Evolutionary conservation across 805 yeast genomes (phyloP).

Genomic region (Metschnikowia kofuensis): DNA sequence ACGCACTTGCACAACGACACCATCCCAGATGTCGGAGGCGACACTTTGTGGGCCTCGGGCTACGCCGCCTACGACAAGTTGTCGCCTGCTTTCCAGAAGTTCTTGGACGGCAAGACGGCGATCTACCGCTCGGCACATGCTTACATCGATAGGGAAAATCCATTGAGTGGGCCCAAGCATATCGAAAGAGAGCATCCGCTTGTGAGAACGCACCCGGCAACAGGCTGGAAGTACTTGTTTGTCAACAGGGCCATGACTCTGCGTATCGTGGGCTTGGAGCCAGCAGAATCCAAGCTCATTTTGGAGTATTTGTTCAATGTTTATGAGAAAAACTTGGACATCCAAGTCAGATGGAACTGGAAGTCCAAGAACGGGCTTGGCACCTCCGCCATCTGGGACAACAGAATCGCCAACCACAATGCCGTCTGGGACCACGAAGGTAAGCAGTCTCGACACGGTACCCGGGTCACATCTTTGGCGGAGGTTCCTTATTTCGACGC

Average conservation of each 20-base stretch:
- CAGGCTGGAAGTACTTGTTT: constrained; percentile 32
- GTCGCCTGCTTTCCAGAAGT: constrained; percentile 48
- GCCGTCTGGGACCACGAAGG: constrained; percentile 53
- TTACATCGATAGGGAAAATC: constrained; percentile 34
- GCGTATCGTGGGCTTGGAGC: constrained; percentile 30
- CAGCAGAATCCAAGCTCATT: constrained; percentile 21
- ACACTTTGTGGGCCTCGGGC: constrained; percentile 57
- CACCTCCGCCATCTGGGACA: constrained; percentile 60
- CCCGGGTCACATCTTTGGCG: constrained; percentile 48
- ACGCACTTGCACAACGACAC: constrained; percentile 54
- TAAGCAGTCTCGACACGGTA: constrained; percentile 34
- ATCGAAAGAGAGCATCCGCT: constrained; percentile 31
- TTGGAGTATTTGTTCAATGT: constrained; percentile 17
- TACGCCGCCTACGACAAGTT: constrained; percentile 56
- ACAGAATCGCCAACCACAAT: constrained; percentile 52
- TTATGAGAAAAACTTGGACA: constrained; percentile 42
- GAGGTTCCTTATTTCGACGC: constrained; percentile 52
- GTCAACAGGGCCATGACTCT: constrained; percentile 30
- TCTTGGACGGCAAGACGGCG: constrained; percentile 52
- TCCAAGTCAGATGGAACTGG: constrained; percentile 35
- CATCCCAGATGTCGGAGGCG: constrained; percentile 52
- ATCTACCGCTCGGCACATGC: constrained; percentile 40
- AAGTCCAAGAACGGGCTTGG: constrained; percentile 33
- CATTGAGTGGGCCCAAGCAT: constrained; percentile 29
- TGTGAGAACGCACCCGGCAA: constrained; percentile 32